Evolutionary conservation across 192 early-diverging fungal species (phyloP).

Genomic region (Entomortierella beljakovae): DNA sequence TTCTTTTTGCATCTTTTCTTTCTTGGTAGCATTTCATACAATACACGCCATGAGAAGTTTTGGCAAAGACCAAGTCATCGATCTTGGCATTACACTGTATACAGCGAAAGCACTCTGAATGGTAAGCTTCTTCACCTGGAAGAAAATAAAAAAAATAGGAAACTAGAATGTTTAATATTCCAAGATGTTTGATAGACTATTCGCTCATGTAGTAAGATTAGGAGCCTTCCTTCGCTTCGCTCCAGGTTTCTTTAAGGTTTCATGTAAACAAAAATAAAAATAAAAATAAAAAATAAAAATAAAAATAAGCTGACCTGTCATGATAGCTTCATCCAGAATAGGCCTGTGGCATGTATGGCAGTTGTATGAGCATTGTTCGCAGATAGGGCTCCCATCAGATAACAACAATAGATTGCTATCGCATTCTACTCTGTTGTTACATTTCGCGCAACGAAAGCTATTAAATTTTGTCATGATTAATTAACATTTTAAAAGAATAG

Average conservation of each 20-base stretch:
- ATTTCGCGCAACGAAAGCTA: constrained; percentile 86
- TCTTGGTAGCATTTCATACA: constrained; percentile 80
- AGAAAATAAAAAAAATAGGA: not conserved
- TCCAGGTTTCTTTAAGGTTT: too few species aligned
- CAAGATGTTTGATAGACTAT: too few species aligned
- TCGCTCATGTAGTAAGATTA: too few species aligned
- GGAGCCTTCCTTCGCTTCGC: too few species aligned
- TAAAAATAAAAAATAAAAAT: not conserved
- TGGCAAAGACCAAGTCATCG: constrained; percentile 81
- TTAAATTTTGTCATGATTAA: too few species aligned
- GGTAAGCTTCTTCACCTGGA: constrained; percentile 80
- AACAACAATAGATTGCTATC: constrained; percentile 81
- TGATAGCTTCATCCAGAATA: constrained; percentile 86
- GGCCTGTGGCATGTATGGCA: constrained; percentile 78
- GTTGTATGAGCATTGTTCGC: constrained; percentile 83
- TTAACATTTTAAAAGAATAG: too few species aligned
- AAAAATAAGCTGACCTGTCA: constrained; percentile 77
- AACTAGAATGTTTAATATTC: not conserved
- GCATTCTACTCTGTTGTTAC: constrained; percentile 75
- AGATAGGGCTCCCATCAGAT: constrained; percentile 84
- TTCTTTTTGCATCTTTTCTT: constrained; percentile 71
- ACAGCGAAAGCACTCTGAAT: constrained; percentile 86
- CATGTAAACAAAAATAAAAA: not conserved
- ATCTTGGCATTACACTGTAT: constrained; percentile 77
- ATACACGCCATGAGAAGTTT: constrained; percentile 84